Evolutionary conservation across 2,329 filamentous ascomycete species (phyloP).

Genomic region (Corinectria fuckeliana): DNA sequence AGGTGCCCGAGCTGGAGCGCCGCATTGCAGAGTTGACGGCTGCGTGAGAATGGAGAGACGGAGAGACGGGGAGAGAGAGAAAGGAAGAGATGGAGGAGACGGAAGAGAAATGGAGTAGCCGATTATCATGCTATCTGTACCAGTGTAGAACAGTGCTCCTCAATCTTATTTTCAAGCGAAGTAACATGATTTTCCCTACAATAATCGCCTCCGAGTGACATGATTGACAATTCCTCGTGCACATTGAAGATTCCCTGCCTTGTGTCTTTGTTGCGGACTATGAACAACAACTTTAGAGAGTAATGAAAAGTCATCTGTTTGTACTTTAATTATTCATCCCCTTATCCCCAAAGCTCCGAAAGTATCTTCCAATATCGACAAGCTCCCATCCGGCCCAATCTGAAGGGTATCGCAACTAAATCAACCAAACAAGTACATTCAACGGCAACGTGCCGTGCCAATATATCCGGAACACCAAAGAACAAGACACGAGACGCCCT

Average conservation of each 20-base stretch:
- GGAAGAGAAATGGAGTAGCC: neutral
- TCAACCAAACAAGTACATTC: neutral
- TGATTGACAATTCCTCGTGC: neutral
- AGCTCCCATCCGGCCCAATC: neutral
- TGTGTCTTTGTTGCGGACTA: neutral
- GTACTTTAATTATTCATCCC: neutral
- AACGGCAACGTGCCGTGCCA: neutral
- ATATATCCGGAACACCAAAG: neutral
- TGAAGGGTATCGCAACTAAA: constrained; percentile 13
- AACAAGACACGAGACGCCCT: too few relatives aligned
- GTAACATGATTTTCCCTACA: neutral
- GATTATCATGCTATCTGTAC: neutral
- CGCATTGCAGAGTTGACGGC: constrained; percentile 78
- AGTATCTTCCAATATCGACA: neutral
- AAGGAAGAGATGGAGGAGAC: neutral
- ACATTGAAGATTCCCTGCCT: neutral
- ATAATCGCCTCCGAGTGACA: neutral
- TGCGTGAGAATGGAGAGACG: constrained; percentile 16
- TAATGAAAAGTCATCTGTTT: neutral
- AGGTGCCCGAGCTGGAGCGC: constrained; percentile 87
- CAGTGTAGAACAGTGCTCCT: constrained; percentile 9
- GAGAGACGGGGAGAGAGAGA: too few relatives aligned
- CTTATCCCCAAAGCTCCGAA: neutral
- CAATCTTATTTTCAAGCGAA: neutral
- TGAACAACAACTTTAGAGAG: neutral